Evolutionary conservation across 805 yeast species (phyloP), one percentile per base, ranked within the genome.

Genomic region (Yarrowia alimentaria): DNA sequence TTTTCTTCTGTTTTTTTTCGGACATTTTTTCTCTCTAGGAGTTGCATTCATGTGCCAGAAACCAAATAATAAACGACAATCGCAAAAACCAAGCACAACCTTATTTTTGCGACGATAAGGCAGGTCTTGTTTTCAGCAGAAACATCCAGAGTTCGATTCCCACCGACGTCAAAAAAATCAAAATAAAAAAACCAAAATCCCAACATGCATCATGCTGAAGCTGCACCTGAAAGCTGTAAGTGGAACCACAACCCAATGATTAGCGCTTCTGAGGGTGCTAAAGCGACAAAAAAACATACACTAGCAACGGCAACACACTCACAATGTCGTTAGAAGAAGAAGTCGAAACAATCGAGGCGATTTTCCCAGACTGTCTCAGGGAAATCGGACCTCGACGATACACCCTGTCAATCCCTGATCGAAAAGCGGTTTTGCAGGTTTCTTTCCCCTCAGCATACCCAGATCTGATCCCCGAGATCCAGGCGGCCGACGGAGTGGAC

Each of bases 281-380:
- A 37, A 16, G n/a, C 43, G 7, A 9, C 43, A 24, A 10, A 6
- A 22, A 11, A n/a, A 35, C 8, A 24, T 20, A 16, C 6, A 16
- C 17, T 3, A 20, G 8, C 22, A 7, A 9, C 29, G 7, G 4
- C 18, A n/a, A n/a, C n/a, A n/a, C n/a, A n/a, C n/a, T n/a, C 18
- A 14, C 20, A 11, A 40, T 40, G 47, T 30, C 50, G 25, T 67
- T 84, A 6, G 61, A 61, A 16, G 93, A 87, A 51, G 99, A 91
- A 61, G 66, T 87, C 14, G 80, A 77, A 30, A 91, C 96, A 10
- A 80, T 91, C 9, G 84, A 86, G 52, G 93, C 96, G 3, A 91
- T 93, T 10, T 91, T 79, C 61, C 96, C 95, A 1, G 85, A 74
- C 12, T 72, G 79, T 31, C 63, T 80, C 26, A 65, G 58, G 19